Percentiles rank a stretch among this genome's conserved stretches.
Evolutionary conservation across 2,329 filamentous ascomycete genomes (phyloP).

Genomic region (Cryoendolithus antarcticus): DNA sequence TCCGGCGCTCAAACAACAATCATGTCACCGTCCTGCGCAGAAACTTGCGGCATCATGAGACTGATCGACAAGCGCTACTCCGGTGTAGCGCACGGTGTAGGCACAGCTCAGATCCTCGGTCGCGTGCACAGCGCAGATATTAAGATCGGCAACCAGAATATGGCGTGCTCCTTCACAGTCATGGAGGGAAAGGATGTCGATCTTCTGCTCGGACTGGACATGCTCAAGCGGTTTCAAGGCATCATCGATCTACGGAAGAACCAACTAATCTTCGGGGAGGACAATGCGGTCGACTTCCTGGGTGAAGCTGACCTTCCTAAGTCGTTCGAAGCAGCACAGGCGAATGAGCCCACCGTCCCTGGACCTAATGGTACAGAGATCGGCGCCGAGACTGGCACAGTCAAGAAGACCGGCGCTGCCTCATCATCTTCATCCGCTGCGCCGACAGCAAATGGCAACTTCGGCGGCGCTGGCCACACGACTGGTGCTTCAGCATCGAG

Average conservation of each 20-base stretch:
- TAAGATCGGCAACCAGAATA: constrained; percentile 73
- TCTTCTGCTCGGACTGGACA: constrained; percentile 86
- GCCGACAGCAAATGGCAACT: constrained; percentile 10
- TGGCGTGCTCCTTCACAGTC: constrained; percentile 94
- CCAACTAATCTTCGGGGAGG: constrained; percentile 65
- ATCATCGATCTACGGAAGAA: constrained; percentile 78
- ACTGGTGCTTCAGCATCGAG: constrained; percentile 8
- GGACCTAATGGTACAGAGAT: constrained; percentile 85
- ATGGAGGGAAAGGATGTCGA: constrained; percentile 99
- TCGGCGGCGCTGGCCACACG: constrained; percentile 22
- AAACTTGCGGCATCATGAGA: constrained; percentile 89
- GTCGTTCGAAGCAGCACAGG: constrained; percentile 55
- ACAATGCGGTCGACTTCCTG: constrained; percentile 77
- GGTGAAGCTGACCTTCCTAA: constrained; percentile 89
- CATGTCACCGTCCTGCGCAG: constrained; percentile 90
- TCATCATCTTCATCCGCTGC: constrained; percentile 16
- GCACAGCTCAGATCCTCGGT: constrained; percentile 86
- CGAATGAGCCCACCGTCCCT: constrained; percentile 69
- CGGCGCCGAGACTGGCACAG: constrained; percentile 68
- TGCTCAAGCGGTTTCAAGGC: constrained; percentile 92
- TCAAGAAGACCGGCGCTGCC: constrained; percentile 41
- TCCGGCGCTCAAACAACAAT: constrained; percentile 96
- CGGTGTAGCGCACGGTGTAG: constrained; percentile 84
- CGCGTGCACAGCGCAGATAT: constrained; percentile 93
- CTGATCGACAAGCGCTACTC: constrained; percentile 86